These are phyloP conservation scores for Xerocomus potaroensis DNA, from an alignment of 768 basidiomycete species.

Conservation along the genomic window DNA sequence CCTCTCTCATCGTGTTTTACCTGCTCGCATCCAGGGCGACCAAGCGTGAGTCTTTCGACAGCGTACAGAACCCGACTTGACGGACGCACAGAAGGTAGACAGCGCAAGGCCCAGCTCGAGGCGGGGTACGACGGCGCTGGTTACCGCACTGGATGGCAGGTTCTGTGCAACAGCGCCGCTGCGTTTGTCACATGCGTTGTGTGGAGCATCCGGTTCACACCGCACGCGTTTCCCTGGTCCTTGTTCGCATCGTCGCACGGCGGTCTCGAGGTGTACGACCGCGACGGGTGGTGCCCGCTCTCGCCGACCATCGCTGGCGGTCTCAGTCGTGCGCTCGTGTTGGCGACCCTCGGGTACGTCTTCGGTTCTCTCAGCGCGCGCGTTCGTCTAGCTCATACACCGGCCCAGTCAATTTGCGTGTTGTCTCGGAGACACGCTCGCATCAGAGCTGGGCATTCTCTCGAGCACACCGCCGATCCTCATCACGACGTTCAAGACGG, in stretches of 20 bases:
- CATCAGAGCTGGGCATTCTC: conserved; percentile 90
- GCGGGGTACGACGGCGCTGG: conserved; percentile 74
- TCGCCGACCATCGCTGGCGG: conserved; percentile 41
- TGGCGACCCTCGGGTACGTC: conserved; percentile 61
- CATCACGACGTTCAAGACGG: conserved; percentile 68
- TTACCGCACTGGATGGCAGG: conserved; percentile 75
- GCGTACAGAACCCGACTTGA: neutral
- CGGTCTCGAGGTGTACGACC: conserved; percentile 35
- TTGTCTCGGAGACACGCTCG: conserved; percentile 88
- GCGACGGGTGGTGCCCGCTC: conserved; percentile 59
- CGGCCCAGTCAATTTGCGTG: conserved; percentile 91
- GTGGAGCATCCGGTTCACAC: conserved; percentile 62
- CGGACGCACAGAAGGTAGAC: conserved; percentile 55
- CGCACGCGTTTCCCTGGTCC: conserved; percentile 39
- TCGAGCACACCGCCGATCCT: conserved; percentile 64
- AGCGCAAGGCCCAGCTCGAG: conserved; percentile 69
- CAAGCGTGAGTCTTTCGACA: conserved; percentile 48
- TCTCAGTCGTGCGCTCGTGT: conserved; percentile 59
- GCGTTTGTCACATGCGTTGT: conserved; percentile 53
- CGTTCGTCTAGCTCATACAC: too few relatives aligned
- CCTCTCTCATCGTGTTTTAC: conserved; percentile 73
- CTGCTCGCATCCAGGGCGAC: conserved; percentile 79
- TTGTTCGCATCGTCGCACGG: conserved; percentile 13
- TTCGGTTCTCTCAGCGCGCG: conserved; percentile 37
- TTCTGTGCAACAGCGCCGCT: conserved; percentile 73